Evolutionary conservation across 805 yeast genomes (phyloP), one percentile per base, ranked within the genome.

Genomic region (Metschnikowia santaceciliae): DNA sequence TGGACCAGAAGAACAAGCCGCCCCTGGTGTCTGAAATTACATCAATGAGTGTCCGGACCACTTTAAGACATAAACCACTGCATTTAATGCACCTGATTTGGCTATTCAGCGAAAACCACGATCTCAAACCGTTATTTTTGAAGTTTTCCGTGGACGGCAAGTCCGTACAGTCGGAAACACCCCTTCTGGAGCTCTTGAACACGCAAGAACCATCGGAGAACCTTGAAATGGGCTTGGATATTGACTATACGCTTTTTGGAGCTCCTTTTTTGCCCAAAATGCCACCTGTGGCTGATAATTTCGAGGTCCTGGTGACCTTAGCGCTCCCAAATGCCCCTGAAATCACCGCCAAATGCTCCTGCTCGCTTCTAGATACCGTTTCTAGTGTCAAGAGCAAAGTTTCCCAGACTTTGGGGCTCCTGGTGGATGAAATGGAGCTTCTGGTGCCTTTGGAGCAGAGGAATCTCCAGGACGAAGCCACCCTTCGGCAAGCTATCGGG

Each of bases 31-130:
- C 47, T 13, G 46, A 15, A 10, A 4, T 46, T 15, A 34, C 23
- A 14, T 5, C 7, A 1, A 43, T 48, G 44, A 33, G 30, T 11
- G 44, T 65, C 17, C 53, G 60, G 30, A 62, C 63, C 3, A 65
- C 71, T 3, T 48, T 66, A 17, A 43, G 54, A 14, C 71, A 69
- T 51, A 52, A 48, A 3, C 46, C 63, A 35, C 51, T 48, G n/a
- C 67, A 66, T 37, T 47, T 69, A 3, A 52, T 59, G 26, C 61
- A 66, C 19, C 61, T 56, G 59, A 57, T 71, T 10, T 70, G 75
- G 74, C 30, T 44, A 39, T 50, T 56, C 32, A 67, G 70, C n/a
- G 49, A 50, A 5, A 56, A 64, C 32, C 47, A 52, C 44, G 35
- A 43, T 15, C 55, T 71, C 37, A 60, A 58, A 47, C 75, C 75